phyloP scores from a whole-genome alignment of 2,329 filamentous ascomycete genomes.

The Diaporthe ilicicola region DNA sequence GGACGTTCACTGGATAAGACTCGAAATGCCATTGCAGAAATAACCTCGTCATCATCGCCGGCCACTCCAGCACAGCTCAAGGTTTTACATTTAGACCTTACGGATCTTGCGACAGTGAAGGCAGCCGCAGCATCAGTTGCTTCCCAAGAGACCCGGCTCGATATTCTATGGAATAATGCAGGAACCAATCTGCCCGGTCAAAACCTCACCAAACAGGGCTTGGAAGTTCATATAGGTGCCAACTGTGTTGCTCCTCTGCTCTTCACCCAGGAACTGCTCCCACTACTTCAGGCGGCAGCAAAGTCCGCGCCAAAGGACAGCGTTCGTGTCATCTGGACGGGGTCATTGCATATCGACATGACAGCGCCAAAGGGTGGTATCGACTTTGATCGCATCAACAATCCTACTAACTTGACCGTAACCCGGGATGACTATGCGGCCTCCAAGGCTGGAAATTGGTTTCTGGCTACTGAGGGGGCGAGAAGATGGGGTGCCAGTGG shows the following conservation, averaged over 20 bases:
- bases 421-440: slow-evolving; percentile 11
- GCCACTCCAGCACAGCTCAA: slow-evolving; percentile 12
- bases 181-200: slow-evolving; percentile 2
- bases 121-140: slow-evolving; percentile 1
- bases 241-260: slow-evolving; percentile 9
- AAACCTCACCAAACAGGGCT: slow-evolving; percentile 5
- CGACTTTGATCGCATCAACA: slow-evolving; percentile 3
- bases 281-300: slow-evolving; percentile 5
- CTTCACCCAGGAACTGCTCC: slow-evolving; percentile 9
- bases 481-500: slow-evolving; percentile 11
- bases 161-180: slow-evolving; percentile 15
- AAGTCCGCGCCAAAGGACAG: slow-evolving; percentile 9
- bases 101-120: slow-evolving; percentile 3
- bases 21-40: slow-evolving; percentile 5
- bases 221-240: slow-evolving; percentile 10
- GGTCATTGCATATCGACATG: slow-evolving; percentile 12
- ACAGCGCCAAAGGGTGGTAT: slow-evolving; percentile 8
- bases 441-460: slow-evolving; percentile 12
- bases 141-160: slow-evolving; percentile 12
- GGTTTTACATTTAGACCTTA: slow-evolving; percentile 3
- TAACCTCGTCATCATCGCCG: not conserved
- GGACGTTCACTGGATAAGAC: slow-evolving; percentile 7
- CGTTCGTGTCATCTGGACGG: not conserved
- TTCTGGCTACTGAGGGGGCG: slow-evolving; percentile 1
- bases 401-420: not conserved